Evolutionary conservation across 2,329 filamentous ascomycete genomes (phyloP).

Genomic region (Blastomyces parvus): DNA sequence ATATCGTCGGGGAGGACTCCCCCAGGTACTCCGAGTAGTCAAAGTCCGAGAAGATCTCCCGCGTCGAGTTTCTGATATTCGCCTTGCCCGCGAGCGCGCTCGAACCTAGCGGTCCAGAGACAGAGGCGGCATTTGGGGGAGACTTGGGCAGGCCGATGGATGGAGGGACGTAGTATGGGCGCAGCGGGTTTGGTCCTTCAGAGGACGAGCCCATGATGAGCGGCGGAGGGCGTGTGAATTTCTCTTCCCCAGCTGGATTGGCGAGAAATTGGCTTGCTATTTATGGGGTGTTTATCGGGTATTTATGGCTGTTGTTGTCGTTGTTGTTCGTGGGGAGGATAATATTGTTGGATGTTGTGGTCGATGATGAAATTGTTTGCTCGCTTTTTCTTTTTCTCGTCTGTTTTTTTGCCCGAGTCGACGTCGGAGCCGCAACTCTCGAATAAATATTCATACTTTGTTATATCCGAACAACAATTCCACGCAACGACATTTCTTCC

Average conservation of each 20-base stretch:
- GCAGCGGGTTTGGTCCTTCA: slow-evolving; percentile 49
- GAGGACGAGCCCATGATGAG: slow-evolving; percentile 38
- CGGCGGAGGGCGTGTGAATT: slow-evolving; percentile 8
- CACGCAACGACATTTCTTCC: too few relatives aligned
- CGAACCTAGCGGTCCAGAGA: slow-evolving; percentile 30
- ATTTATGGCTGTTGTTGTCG: neutral
- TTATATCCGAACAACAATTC: too few relatives aligned
- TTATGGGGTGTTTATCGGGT: neutral
- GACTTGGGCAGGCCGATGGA: slow-evolving; percentile 51
- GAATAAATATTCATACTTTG: too few relatives aligned
- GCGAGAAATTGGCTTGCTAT: neutral
- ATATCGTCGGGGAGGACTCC: slow-evolving; percentile 63
- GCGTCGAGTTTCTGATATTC: slow-evolving; percentile 55
- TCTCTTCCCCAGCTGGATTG: neutral
- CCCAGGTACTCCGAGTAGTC: slow-evolving; percentile 84
- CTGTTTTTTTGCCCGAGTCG: too few relatives aligned
- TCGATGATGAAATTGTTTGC: neutral
- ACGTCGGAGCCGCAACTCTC: neutral
- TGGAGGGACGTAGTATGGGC: slow-evolving; percentile 55
- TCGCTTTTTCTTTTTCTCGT: slow-evolving; percentile 16
- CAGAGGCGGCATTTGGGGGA: slow-evolving; percentile 23
- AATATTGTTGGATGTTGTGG: neutral
- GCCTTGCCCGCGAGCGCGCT: slow-evolving; percentile 25
- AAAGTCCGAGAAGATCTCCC: slow-evolving; percentile 78
- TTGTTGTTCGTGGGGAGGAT: neutral